These are phyloP conservation scores for Xylariaceae sp. DNA, from an alignment of 2,329 filamentous ascomycete species.

Conservation along the genomic window DNA sequence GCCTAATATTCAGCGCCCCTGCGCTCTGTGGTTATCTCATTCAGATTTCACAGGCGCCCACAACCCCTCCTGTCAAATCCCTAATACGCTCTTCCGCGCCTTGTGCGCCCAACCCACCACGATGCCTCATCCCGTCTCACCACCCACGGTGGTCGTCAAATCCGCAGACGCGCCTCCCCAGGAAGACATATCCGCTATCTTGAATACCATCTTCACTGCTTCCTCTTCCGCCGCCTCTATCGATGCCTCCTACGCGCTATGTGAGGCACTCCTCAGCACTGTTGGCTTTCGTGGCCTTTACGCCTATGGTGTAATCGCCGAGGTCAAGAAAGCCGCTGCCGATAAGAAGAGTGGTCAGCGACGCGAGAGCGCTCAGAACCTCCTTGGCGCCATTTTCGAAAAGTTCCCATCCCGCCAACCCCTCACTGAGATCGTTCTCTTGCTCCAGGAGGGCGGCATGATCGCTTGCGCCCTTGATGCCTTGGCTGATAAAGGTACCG, in stretches of 20 bases:
- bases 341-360: slow-evolving; percentile 90
- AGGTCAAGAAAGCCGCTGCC: slow-evolving; percentile 67
- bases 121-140: slow-evolving; percentile 49
- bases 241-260: slow-evolving; percentile 59
- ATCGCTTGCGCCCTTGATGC: slow-evolving; percentile 74
- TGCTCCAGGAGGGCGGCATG: slow-evolving; percentile 75
- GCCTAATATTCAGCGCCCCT: slow-evolving; percentile 13
- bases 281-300: slow-evolving; percentile 51
- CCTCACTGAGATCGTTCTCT: slow-evolving; percentile 74
- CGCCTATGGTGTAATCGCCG: slow-evolving; percentile 51
- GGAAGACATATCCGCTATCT: slow-evolving; percentile 61
- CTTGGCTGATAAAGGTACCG: slow-evolving; percentile 81
- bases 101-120: slow-evolving; percentile 6
- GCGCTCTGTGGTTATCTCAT: not conserved
- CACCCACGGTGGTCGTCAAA: slow-evolving; percentile 46
- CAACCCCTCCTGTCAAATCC: not conserved
- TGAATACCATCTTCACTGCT: slow-evolving; percentile 66
- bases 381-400: slow-evolving; percentile 90
- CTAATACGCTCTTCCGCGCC: slow-evolving; percentile 1
- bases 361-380: slow-evolving; percentile 90
- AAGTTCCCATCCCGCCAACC: slow-evolving; percentile 74
- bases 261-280: slow-evolving; percentile 53
- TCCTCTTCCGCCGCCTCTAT: slow-evolving; percentile 66
- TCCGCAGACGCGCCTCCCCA: slow-evolving; percentile 43
- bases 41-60: not conserved